A percentile compares a stretch with the other conserved stretches of the same genome.
These are phyloP conservation scores for Sporothrix schenckii DNA, from an alignment of 2,329 filamentous ascomycete species.

Conservation along the genomic window DNA sequence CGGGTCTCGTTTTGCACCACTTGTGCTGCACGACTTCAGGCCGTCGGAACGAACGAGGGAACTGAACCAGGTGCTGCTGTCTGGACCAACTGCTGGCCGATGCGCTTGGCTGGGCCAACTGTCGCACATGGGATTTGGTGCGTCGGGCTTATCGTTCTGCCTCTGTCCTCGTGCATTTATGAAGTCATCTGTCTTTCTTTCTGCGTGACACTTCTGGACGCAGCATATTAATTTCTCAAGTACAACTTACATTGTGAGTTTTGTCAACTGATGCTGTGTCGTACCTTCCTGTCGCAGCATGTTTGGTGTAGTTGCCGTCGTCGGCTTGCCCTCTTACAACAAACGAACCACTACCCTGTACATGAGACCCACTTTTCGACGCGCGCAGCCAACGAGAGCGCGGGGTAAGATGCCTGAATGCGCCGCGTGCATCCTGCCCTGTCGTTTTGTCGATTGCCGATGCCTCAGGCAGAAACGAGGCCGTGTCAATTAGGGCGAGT, in stretches of 20 bases:
- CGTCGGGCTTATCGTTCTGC: not conserved
- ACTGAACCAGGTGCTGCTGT: not conserved
- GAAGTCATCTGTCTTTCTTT: not conserved
- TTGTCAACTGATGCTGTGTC: not conserved
- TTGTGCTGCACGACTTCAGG: not conserved
- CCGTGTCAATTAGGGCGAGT: conserved; percentile 3
- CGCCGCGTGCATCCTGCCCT: not conserved
- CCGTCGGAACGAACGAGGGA: not conserved
- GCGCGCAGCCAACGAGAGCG: conserved; percentile 30
- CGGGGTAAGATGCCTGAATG: conserved; percentile 25
- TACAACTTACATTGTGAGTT: not conserved
- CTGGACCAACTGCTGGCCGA: not conserved
- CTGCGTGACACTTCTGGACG: not conserved
- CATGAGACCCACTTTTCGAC: conserved; percentile 12
- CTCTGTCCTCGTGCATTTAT: no score
- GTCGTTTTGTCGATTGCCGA: not conserved
- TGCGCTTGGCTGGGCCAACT: not conserved
- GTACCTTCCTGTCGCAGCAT: conserved; percentile 3
- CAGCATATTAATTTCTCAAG: not conserved
- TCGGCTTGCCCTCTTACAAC: conserved; percentile 10
- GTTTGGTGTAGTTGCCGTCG: not conserved
- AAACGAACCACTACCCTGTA: not conserved
- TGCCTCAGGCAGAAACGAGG: conserved; percentile 33
- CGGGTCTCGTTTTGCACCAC: not conserved
- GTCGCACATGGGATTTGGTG: not conserved